Conservation (phyloP, 371 early-diverging fungal genomes). For the Syncephalastrum monosporum region DNA sequence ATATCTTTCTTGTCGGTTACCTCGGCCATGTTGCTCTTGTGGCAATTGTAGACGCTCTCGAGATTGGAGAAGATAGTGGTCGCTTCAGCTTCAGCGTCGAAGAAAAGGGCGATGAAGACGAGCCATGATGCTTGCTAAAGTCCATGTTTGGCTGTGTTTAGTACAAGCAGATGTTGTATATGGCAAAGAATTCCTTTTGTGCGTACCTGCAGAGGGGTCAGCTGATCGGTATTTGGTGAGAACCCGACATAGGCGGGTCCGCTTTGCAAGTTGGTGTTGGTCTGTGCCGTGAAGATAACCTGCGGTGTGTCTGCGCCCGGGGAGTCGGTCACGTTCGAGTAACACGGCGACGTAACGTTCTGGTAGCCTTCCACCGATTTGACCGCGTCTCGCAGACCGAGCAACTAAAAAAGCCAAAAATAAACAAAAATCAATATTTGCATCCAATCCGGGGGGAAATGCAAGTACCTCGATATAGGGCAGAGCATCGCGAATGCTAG, state of each 20-base stretch:
- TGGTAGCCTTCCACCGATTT: conserved; percentile 11
- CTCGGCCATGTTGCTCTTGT: conserved; percentile 14
- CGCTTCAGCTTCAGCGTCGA: conserved; percentile 15
- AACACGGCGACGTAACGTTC: conserved; percentile 24
- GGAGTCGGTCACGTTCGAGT: conserved; percentile 8
- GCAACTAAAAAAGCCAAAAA: conserved; percentile 10
- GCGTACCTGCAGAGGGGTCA: conserved; percentile 21
- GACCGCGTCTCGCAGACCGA: conserved; percentile 14
- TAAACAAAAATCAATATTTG: background rate
- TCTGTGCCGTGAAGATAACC: conserved; percentile 13
- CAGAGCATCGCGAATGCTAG: conserved; percentile 8
- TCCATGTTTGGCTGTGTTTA: background rate
- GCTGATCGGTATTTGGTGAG: conserved; percentile 10
- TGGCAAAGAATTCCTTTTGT: conserved; percentile 1
- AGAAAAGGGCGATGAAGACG: conserved; percentile 18
- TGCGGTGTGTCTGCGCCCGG: conserved; percentile 11
- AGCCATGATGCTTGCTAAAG: conserved; percentile 27
- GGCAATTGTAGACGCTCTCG: conserved; percentile 15
- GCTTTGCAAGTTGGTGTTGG: conserved; percentile 5
- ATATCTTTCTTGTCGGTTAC: conserved; percentile 9
- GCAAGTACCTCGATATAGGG: conserved; percentile 22
- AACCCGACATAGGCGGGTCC: conserved; percentile 14
- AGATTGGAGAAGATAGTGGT: conserved; percentile 10
- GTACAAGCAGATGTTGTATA: background rate
- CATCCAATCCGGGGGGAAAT: background rate